These are phyloP conservation scores for Citrus sp. DNA, from an alignment of 345 rosid species.

Conservation along the genomic window DNA sequence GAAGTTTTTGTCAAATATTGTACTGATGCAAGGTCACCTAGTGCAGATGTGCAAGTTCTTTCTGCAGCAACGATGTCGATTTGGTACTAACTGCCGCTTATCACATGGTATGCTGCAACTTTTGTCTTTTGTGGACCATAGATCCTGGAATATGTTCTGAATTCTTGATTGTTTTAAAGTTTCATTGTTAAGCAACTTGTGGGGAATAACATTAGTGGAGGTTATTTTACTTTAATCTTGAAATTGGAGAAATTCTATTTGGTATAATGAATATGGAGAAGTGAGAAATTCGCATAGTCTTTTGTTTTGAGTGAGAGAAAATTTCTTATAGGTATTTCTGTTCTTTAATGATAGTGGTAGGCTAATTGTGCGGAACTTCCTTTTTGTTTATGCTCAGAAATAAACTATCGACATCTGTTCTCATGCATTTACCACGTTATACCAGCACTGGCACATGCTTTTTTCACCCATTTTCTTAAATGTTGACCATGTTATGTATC, in stretches of 20 bases:
- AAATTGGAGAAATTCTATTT: neutral
- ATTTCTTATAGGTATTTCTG: neutral
- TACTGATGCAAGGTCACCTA: conserved; percentile 51
- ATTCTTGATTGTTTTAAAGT: neutral
- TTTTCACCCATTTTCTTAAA: neutral
- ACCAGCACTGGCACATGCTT: neutral
- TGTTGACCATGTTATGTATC: neutral
- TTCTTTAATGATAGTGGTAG: neutral
- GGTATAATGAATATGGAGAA: neutral
- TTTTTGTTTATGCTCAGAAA: neutral
- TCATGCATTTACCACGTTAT: neutral
- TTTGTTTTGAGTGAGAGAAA: neutral
- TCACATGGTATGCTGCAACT: conserved; percentile 78
- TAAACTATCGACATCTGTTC: neutral
- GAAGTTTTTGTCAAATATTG: conserved; percentile 17
- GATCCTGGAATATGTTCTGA: neutral
- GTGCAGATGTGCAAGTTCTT: conserved; percentile 99
- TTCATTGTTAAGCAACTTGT: conserved; percentile 1
- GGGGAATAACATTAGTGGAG: neutral
- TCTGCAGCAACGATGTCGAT: conserved; percentile 93
- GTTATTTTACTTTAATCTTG: neutral
- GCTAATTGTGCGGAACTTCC: conserved; percentile 1
- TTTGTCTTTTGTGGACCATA: conserved; percentile 16
- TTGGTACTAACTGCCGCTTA: conserved; percentile 83
- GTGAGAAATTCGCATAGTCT: neutral